Evolutionary conservation across 2,329 filamentous ascomycete genomes (phyloP).

Genomic region (Setomelanomma holmii): DNA sequence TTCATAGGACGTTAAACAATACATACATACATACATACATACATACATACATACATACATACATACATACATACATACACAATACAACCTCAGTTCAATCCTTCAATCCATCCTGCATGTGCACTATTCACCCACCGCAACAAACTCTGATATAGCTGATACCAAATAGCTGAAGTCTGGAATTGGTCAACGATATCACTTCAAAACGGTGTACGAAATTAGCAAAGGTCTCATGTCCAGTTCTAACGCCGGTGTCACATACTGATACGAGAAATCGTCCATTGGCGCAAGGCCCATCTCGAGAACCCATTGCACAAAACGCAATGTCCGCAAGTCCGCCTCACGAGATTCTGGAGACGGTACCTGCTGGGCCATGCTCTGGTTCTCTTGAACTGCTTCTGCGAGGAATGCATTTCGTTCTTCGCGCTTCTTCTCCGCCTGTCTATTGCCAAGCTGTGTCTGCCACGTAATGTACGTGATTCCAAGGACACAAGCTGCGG

Average conservation of each 20-base stretch:
- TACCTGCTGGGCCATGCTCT: neutral
- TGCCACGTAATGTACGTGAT: slow-evolving; percentile 8
- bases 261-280: slow-evolving; percentile 23
- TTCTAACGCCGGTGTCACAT: no score
- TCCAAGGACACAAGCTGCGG: slow-evolving; percentile 4
- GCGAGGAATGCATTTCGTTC: slow-evolving; percentile 16
- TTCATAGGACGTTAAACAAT: no score
- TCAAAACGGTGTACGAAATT: no score
- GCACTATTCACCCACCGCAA: no score
- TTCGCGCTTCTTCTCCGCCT: slow-evolving; percentile 9
- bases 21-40: neutral
- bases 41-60: slow-evolving; percentile 4
- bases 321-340: slow-evolving; percentile 6
- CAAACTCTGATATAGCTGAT: slow-evolving; percentile 17
- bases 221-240: no score
- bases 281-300: slow-evolving; percentile 18
- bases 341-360: slow-evolving; percentile 12
- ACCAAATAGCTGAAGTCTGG: slow-evolving; percentile 23
- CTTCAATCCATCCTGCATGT: neutral
- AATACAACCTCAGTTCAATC: slow-evolving; percentile 1
- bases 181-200: slow-evolving; percentile 29
- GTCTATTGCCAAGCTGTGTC: slow-evolving; percentile 5
- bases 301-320: slow-evolving; percentile 20
- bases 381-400: neutral
- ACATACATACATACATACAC: slow-evolving; percentile 8